Conservation (phyloP, 2,329 filamentous ascomycete genomes). For the Ceratocystis harringtonii region DNA sequence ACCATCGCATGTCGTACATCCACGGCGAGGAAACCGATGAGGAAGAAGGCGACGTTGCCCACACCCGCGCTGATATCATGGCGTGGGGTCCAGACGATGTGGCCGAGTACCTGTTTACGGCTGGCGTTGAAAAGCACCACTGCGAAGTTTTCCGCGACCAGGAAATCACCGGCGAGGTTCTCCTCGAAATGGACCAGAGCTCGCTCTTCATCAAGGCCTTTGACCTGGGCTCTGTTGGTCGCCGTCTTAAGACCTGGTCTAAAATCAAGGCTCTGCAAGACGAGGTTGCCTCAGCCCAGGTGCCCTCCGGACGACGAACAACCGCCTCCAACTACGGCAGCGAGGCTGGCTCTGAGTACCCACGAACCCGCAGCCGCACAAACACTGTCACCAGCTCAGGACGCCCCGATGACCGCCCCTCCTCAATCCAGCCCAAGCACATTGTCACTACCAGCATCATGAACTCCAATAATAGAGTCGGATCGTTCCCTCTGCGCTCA, state of each 20-base stretch:
- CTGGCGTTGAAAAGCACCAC: conserved; percentile 74
- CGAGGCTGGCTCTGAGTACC: conserved; percentile 39
- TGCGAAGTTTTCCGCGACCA: conserved; percentile 92
- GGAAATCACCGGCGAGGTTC: conserved; percentile 85
- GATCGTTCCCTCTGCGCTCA: conserved; percentile 15
- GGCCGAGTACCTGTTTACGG: conserved; percentile 72
- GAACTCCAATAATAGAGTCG: conserved; percentile 34
- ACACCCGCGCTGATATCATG: conserved; percentile 58
- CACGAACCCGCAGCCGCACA: conserved; percentile 38
- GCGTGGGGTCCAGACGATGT: conserved; percentile 69
- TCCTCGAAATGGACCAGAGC: conserved; percentile 88
- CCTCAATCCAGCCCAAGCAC: conserved; percentile 34
- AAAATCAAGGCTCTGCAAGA: conserved; percentile 87
- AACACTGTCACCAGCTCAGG: conserved; percentile 39
- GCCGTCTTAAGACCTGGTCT: conserved; percentile 86
- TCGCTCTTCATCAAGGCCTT: conserved; percentile 93
- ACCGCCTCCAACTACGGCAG: conserved; percentile 41
- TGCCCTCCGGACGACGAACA: conserved; percentile 31
- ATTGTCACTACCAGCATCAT: conserved; percentile 34
- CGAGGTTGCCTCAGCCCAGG: conserved; percentile 46
- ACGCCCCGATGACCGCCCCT: conserved; percentile 30
- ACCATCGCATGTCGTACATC: conserved; percentile 74
- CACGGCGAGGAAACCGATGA: conserved; percentile 91
- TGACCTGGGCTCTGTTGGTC: conserved; percentile 78
- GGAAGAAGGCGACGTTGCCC: conserved; percentile 66